Conservation (phyloP, 306 rosid genomes). For the Nissolia schottii region DNA sequence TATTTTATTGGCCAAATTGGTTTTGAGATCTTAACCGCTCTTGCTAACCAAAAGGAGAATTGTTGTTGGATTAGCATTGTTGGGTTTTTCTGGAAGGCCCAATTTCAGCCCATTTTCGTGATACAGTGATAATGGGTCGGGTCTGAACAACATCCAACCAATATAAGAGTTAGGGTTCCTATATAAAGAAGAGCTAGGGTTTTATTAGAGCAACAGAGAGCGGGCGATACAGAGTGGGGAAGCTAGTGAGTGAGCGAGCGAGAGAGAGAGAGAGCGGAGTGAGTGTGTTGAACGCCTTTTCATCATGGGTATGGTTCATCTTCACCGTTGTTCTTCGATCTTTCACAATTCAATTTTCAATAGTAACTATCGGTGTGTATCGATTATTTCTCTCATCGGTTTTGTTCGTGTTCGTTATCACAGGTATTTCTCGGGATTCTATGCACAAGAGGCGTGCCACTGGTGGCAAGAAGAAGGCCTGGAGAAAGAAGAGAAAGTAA, state of each 20-base stretch:
- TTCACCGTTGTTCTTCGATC: neutral
- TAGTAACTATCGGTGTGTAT: neutral
- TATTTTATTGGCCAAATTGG: too few species aligned
- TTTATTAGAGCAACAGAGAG: neutral
- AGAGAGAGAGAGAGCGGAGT: neutral
- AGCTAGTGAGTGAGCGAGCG: neutral
- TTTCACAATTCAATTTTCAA: neutral
- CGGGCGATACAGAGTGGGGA: too few species aligned
- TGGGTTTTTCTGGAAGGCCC: too few species aligned
- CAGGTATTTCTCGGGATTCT: constrained; percentile 37
- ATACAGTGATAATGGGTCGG: neutral
- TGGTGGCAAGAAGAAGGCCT: constrained; percentile 33
- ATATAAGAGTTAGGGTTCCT: neutral
- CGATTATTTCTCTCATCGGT: neutral
- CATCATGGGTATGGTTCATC: constrained; percentile 12
- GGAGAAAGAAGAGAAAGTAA: constrained; percentile 41
- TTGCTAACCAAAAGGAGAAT: too few species aligned
- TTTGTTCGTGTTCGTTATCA: neutral
- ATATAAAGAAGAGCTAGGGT: neutral
- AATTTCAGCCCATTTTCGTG: neutral
- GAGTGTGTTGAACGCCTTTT: neutral
- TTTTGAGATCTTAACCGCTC: too few species aligned
- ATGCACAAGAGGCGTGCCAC: constrained; percentile 38
- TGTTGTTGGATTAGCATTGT: too few species aligned
- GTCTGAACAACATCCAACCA: neutral